Evolutionary conservation across 495 filamentous ascomycete genomes (phyloP).

Genomic region (Aspergillus olivimuriae): DNA sequence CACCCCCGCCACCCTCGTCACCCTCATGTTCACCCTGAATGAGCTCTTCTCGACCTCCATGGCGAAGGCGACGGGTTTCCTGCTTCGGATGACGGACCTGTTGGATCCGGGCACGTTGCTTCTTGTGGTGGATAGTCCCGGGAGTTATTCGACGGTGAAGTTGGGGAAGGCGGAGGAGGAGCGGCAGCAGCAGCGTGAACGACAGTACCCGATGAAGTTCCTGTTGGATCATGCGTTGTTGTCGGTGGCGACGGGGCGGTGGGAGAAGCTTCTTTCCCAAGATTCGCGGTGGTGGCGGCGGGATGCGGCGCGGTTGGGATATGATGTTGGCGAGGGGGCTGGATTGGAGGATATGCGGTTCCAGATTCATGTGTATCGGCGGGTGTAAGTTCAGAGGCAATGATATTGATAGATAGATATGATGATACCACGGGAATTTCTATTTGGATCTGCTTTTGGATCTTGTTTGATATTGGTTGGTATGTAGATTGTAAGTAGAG

Average conservation of each 20-base stretch:
- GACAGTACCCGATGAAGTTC: slow-evolving; percentile 89
- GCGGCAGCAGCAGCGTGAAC: slow-evolving; percentile 29
- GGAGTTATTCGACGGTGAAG: slow-evolving; percentile 77
- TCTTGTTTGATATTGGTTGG: not conserved
- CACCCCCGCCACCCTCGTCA: slow-evolving; percentile 50
- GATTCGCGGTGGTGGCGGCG: slow-evolving; percentile 80
- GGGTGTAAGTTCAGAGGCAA: slow-evolving; percentile 18
- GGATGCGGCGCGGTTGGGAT: slow-evolving; percentile 56
- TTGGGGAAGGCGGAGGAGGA: slow-evolving; percentile 41
- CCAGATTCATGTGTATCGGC: slow-evolving; percentile 75
- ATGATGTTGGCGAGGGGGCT: slow-evolving; percentile 61
- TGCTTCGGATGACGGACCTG: slow-evolving; percentile 55
- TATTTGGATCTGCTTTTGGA: not conserved
- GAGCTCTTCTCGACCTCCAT: slow-evolving; percentile 81
- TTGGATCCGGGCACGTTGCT: slow-evolving; percentile 57
- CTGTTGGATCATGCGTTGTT: slow-evolving; percentile 79
- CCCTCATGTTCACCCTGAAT: slow-evolving; percentile 93
- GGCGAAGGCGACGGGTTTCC: slow-evolving; percentile 63
- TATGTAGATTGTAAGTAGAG: slow-evolving; percentile 9
- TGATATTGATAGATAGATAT: not conserved
- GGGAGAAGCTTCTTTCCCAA: slow-evolving; percentile 65
- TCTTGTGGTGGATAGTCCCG: slow-evolving; percentile 87
- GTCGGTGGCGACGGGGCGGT: slow-evolving; percentile 42
- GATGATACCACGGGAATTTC: not conserved
- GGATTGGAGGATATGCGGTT: slow-evolving; percentile 89